Conservation (phyloP, 1,284 basidiomycete genomes). For the Rhizoctonia solani region DNA sequence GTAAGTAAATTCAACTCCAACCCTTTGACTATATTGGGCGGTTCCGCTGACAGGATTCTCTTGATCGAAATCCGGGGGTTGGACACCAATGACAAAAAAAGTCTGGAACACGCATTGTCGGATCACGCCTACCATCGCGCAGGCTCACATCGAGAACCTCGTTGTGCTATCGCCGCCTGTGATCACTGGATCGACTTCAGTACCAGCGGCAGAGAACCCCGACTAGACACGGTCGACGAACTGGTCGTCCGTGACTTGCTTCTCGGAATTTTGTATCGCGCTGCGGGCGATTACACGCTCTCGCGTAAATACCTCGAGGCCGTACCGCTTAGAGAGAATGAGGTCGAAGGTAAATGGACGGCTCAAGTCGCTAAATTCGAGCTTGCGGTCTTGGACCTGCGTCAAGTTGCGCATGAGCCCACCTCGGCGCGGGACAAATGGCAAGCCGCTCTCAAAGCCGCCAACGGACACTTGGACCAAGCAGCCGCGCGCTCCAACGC, state of each 20-base stretch:
- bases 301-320: slow-evolving; percentile 36
- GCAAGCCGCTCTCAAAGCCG: slow-evolving; percentile 33
- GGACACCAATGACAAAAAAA: no score
- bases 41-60: not conserved
- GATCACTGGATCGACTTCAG: slow-evolving; percentile 25
- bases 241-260: slow-evolving; percentile 36
- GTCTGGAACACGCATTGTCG: slow-evolving; percentile 39
- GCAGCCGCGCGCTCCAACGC: slow-evolving; percentile 17
- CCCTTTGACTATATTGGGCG: no score
- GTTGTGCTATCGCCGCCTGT: slow-evolving; percentile 34
- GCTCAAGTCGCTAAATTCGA: slow-evolving; percentile 38
- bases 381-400: slow-evolving; percentile 37
- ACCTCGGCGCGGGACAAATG: slow-evolving; percentile 17
- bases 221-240: slow-evolving; percentile 40
- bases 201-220: not conserved
- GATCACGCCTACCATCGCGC: slow-evolving; percentile 35
- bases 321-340: not conserved
- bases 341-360: slow-evolving; percentile 37
- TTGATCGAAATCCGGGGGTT: no score
- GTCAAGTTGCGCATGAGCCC: slow-evolving; percentile 9
- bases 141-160: slow-evolving; percentile 37
- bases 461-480: slow-evolving; percentile 33
- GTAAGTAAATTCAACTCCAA: no score
- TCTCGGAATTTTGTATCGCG: slow-evolving; percentile 39
- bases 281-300: slow-evolving; percentile 27